phyloP scores from a whole-genome alignment of 257 asterid genomes.

The Forsythia suspensa region DNA sequence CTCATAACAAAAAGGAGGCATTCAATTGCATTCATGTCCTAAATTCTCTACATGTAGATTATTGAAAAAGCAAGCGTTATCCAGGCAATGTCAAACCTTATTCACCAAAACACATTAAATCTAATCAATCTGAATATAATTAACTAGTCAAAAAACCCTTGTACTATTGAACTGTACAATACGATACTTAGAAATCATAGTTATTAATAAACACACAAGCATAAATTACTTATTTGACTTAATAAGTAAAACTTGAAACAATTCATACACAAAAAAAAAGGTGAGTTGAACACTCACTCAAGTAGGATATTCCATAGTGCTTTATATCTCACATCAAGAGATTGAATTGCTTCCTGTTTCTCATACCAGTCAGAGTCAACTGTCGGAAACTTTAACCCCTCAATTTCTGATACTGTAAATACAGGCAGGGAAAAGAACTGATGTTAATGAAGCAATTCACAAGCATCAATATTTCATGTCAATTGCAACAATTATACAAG shows the following conservation, averaged over 20 bases:
- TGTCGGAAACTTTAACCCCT: constrained; percentile 56
- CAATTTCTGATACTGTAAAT: constrained; percentile 42
- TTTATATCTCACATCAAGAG: constrained; percentile 67
- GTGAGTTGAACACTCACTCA: constrained; percentile 57
- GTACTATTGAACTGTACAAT: background rate
- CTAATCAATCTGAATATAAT: too few species aligned
- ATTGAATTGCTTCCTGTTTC: constrained; percentile 72
- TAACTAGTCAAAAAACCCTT: too few species aligned
- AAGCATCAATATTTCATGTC: constrained; percentile 21
- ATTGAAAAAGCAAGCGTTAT: too few species aligned
- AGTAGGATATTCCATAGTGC: constrained; percentile 58
- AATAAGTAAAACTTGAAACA: constrained; percentile 12
- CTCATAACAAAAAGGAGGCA: background rate
- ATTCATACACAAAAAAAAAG: constrained; percentile 17
- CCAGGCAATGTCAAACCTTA: too few species aligned
- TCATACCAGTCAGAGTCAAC: constrained; percentile 60
- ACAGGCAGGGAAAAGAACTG: background rate
- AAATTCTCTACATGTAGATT: background rate
- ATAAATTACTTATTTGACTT: background rate
- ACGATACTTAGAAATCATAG: background rate
- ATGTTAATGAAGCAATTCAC: constrained; percentile 18
- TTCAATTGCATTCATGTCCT: background rate
- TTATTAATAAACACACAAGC: background rate
- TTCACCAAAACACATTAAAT: too few species aligned
- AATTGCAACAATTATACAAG: constrained; percentile 4